Base-by-base conservation (phyloP, 2,329 filamentous ascomycete species). In the Phialophora expanda region DNA sequence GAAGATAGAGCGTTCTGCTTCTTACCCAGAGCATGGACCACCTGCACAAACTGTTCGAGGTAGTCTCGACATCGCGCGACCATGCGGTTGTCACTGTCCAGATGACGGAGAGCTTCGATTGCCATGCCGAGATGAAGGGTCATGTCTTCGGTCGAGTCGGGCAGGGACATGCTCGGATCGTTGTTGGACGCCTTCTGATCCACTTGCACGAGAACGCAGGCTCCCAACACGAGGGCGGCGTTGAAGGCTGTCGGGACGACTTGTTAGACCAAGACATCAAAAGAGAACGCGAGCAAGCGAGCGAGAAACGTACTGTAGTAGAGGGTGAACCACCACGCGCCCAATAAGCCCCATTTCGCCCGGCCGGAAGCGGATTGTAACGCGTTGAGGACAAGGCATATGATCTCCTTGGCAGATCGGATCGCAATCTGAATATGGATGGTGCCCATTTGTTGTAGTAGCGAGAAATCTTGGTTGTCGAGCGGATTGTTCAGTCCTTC, bases 281-380 rank as follows among this genome's bases (percentile, higher is more conserved):
- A 26, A 30, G 4, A 41, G 0, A 6, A 32, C 24, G 24, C 20
- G 12, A 12, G 17, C 22, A 12, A 24, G n/a, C 48, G n/a, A n/a
- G n/a, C n/a, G n/a, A n/a, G n/a, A n/a, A n/a, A 61, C 73, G 56
- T 71, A 77, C 77, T 74, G 67, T 77, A 77, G 61, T 76, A 75
- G 30, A 77, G 63, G 28, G 77, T 73, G 69, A 74, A 72, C 71
- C 74, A 73, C 76, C 76, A 75, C 38, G 76, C 70, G 5, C 74
- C 74, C 22, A 77, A 48, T 28, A 76, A 65, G 46, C 70, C 68
- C 56, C 72, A 62, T 30, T 70, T 61, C 66, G 72, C 65, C 34
- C 68, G 70, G 3, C 66, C 54, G 2, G 70, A 66, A 3, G 59
- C 59, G 28, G 50, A 55, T 2, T 66, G 63, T 1, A 73, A 64